phyloP scores from a whole-genome alignment of 805 yeast genomes.

The Candida boleticola region DNA sequence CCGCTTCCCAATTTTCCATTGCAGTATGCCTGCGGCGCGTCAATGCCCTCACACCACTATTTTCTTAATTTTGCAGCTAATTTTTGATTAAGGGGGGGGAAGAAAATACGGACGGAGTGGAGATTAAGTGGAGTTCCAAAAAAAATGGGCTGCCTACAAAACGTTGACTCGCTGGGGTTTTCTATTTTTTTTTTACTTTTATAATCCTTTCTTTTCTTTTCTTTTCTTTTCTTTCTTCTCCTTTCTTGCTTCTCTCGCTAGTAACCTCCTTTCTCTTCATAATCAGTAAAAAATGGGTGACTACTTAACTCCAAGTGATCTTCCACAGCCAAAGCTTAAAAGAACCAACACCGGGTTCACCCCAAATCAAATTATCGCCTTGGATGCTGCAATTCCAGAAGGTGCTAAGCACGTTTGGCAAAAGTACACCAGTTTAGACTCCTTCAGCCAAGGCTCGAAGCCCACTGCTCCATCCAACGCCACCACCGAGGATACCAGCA shows the following conservation, averaged over 20 bases:
- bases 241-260: not conserved
- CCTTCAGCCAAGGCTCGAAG: slow-evolving; percentile 20
- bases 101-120: not conserved
- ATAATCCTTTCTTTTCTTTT: no score
- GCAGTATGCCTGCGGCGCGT: no score
- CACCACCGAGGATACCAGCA: slow-evolving; percentile 30
- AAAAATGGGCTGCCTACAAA: no score
- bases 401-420: slow-evolving; percentile 77
- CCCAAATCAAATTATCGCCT: slow-evolving; percentile 81
- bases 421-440: slow-evolving; percentile 53
- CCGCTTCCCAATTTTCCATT: no score
- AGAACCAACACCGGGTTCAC: slow-evolving; percentile 89
- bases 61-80: slow-evolving; percentile 4
- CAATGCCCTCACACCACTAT: not conserved
- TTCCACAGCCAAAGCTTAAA: slow-evolving; percentile 49
- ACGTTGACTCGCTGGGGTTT: no score
- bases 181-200: no score
- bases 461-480: slow-evolving; percentile 10
- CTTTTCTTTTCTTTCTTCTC: not conserved
- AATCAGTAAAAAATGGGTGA: slow-evolving; percentile 26
- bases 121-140: not conserved
- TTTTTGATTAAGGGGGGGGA: not conserved
- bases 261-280: not conserved
- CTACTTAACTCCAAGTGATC: slow-evolving; percentile 34
- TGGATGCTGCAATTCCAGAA: slow-evolving; percentile 79